phyloP scores from a whole-genome alignment of 108 stramenopile species.

The Cyclotella sp. region DNA sequence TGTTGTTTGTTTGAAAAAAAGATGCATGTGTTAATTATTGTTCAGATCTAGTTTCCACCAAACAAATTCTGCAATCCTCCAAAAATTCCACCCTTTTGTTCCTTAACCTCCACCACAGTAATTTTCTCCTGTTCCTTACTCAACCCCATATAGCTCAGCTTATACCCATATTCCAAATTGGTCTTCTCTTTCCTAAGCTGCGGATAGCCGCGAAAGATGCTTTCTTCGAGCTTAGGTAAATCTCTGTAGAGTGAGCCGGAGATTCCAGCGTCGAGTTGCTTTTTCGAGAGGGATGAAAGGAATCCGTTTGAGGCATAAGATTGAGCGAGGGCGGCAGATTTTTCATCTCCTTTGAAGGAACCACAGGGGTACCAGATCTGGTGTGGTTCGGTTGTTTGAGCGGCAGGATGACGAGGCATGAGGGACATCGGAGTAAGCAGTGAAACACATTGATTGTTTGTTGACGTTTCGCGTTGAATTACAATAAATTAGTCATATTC shows the following conservation, averaged over 20 bases:
- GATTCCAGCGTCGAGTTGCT: conserved; percentile 86
- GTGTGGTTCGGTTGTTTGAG: background rate
- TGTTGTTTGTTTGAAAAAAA: too few relatives aligned
- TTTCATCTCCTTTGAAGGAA: conserved; percentile 88
- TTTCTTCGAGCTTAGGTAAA: conserved; percentile 63
- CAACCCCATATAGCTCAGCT: conserved; percentile 68
- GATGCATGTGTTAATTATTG: too few relatives aligned
- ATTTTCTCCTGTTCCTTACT: conserved; percentile 74
- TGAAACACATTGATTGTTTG: too few relatives aligned
- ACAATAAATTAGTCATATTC: too few relatives aligned
- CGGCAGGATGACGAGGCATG: too few relatives aligned
- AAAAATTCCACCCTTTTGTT: conserved; percentile 66
- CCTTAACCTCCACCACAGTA: conserved; percentile 72
- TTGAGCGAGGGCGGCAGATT: conserved; percentile 75
- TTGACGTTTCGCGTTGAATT: too few relatives aligned
- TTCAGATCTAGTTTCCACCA: conserved; percentile 46
- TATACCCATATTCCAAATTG: conserved; percentile 86
- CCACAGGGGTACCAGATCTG: conserved; percentile 94
- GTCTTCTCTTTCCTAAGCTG: conserved; percentile 71
- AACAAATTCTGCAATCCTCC: conserved; percentile 76
- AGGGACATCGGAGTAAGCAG: too few relatives aligned
- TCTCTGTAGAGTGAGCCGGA: conserved; percentile 68
- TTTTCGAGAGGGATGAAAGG: conserved; percentile 76
- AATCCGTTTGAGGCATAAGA: conserved; percentile 62
- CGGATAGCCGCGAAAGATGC: conserved; percentile 76